Evolutionary conservation across 2,329 filamentous ascomycete species (phyloP).

Genomic region (Apiospora hydei): DNA sequence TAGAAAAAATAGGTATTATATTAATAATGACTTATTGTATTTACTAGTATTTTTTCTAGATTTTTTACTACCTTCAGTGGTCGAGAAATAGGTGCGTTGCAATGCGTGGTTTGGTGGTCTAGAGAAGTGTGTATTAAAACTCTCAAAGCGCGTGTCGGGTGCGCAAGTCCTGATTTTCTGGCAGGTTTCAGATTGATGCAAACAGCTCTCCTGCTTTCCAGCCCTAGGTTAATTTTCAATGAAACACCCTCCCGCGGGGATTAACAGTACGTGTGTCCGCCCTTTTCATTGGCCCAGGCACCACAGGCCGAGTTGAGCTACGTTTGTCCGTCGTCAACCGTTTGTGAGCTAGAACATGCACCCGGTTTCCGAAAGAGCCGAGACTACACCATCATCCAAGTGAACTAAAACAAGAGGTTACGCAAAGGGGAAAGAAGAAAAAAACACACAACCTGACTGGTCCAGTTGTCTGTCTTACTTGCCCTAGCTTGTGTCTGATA

Average conservation of each 20-base stretch:
- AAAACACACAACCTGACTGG: not conserved
- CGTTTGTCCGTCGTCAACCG: conserved; percentile 8
- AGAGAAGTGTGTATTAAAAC: no score
- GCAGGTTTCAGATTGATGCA: conserved; percentile 10
- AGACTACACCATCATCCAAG: not conserved
- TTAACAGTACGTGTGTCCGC: not conserved
- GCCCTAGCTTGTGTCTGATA: not conserved
- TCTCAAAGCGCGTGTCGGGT: not conserved
- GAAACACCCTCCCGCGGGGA: not conserved
- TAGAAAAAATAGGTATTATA: no score
- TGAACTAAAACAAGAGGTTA: not conserved
- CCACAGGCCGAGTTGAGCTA: not conserved
- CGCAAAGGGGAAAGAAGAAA: not conserved
- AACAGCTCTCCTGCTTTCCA: not conserved
- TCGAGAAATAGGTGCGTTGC: no score
- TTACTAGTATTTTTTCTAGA: no score
- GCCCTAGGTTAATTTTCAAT: not conserved
- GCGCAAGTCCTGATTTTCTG: conserved; percentile 13
- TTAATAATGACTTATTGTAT: no score
- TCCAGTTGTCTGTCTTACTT: not conserved
- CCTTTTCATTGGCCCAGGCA: not conserved
- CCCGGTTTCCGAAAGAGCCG: conserved; percentile 3
- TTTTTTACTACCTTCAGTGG: no score
- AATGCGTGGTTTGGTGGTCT: no score
- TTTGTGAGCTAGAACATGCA: conserved; percentile 6